Evolutionary conservation across 495 filamentous ascomycete genomes (phyloP).

Genomic region (Aspergillus biplanus): DNA sequence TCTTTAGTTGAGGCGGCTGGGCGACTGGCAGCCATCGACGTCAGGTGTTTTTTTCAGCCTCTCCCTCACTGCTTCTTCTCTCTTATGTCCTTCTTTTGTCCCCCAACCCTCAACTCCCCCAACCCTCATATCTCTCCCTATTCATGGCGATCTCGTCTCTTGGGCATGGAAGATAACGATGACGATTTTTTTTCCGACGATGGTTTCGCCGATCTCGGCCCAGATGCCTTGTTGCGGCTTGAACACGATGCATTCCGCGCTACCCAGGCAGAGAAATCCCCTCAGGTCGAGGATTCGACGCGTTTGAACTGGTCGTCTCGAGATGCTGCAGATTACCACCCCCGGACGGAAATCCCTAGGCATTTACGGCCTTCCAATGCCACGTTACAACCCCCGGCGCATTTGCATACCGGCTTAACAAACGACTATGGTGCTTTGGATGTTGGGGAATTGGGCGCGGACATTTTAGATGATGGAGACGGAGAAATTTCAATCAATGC

Average conservation of each 20-base stretch:
- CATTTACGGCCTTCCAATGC: slow-evolving; percentile 11
- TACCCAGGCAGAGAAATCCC: slow-evolving; percentile 41
- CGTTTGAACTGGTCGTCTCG: slow-evolving; percentile 19
- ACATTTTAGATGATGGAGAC: slow-evolving; percentile 50
- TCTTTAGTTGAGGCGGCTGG: slow-evolving; percentile 5
- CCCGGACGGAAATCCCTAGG: slow-evolving; percentile 9
- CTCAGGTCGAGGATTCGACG: slow-evolving; percentile 9
- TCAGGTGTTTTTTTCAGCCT: slow-evolving; percentile 17
- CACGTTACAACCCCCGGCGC: slow-evolving; percentile 35
- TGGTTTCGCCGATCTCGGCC: slow-evolving; percentile 59
- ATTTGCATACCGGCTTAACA: slow-evolving; percentile 45
- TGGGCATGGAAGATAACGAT: slow-evolving; percentile 61
- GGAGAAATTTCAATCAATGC: slow-evolving; percentile 24
- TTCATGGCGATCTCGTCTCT: slow-evolving; percentile 47
- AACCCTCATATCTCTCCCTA: slow-evolving; percentile 10
- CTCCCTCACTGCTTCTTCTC: slow-evolving; percentile 5
- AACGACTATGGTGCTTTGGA: slow-evolving; percentile 59
- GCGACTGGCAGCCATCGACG: slow-evolving; percentile 20
- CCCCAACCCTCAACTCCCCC: slow-evolving; percentile 9
- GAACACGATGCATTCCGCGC: slow-evolving; percentile 58
- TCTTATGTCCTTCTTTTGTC: slow-evolving; percentile 2
- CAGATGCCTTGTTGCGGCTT: slow-evolving; percentile 54
- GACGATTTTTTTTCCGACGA: slow-evolving; percentile 71
- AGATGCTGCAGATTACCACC: slow-evolving; percentile 17
- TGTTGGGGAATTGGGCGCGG: slow-evolving; percentile 58